A percentile compares a stretch with the other conserved stretches of the same genome.
These are phyloP conservation scores for Diaporthe citri DNA, from an alignment of 2,329 filamentous ascomycete genomes.

Conservation along the genomic window DNA sequence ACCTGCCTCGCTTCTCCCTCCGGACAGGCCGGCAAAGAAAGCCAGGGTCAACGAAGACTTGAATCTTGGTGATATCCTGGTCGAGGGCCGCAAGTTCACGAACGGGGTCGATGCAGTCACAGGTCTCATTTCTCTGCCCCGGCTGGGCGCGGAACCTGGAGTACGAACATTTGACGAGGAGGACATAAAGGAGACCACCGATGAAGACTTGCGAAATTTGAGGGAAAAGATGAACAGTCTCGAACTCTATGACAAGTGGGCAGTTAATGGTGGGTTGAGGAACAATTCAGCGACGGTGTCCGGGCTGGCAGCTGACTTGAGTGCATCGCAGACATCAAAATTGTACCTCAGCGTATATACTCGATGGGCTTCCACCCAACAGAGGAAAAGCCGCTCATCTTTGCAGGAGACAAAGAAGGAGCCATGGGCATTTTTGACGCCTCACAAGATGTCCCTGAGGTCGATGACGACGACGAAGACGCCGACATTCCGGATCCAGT, in stretches of 20 bases:
- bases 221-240: conserved; percentile 83
- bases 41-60: conserved; percentile 68
- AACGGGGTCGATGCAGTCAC: conserved; percentile 75
- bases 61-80: conserved; percentile 80
- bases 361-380: conserved; percentile 90
- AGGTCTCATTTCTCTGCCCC: conserved; percentile 64
- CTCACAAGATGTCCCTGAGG: conserved; percentile 72
- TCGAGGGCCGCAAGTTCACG: conserved; percentile 84
- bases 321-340: conserved; percentile 79
- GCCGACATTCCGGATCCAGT: conserved; percentile 79
- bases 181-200: conserved; percentile 82
- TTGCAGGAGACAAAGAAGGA: conserved; percentile 94
- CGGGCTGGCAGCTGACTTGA: conserved; percentile 12
- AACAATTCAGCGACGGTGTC: background rate
- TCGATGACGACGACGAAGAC: conserved; percentile 73
- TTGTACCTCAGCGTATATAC: conserved; percentile 90
- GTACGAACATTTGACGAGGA: conserved; percentile 88
- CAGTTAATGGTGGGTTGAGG: conserved; percentile 75
- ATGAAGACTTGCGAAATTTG: conserved; percentile 80
- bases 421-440: conserved; percentile 92
- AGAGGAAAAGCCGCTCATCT: conserved; percentile 85
- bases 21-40: conserved; percentile 64
- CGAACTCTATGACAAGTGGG: conserved; percentile 85
- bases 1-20: conserved; percentile 27
- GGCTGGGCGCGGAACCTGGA: conserved; percentile 80